Evolutionary conservation across 805 yeast genomes (phyloP).

Genomic region (Groenewaldozyma salmanticensis): DNA sequence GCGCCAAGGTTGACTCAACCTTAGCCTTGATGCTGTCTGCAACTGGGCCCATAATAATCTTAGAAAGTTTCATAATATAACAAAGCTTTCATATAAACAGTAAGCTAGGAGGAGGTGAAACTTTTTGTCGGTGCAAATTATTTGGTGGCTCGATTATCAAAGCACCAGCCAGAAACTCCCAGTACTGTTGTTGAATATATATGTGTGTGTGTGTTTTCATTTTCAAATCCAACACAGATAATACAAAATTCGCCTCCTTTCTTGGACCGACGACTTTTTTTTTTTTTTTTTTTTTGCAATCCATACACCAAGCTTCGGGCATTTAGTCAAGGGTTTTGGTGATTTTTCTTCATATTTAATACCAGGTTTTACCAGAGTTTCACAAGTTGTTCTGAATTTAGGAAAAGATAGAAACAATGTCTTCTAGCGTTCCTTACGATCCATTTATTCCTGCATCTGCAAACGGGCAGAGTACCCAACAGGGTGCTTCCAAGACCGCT

Average conservation of each 20-base stretch:
- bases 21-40: constrained; percentile 35
- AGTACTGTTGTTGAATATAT: no score
- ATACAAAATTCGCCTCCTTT: no score
- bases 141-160: background rate
- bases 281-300: no score
- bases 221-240: no score
- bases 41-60: constrained; percentile 10
- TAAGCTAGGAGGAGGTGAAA: background rate
- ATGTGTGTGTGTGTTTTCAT: no score
- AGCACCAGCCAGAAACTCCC: background rate
- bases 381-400: no score
- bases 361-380: no score
- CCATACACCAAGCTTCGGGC: no score
- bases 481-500: constrained; percentile 54
- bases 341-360: no score
- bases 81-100: background rate
- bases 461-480: constrained; percentile 20
- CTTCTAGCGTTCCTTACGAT: constrained; percentile 75
- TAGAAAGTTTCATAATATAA: background rate
- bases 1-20: constrained; percentile 30
- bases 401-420: no score
- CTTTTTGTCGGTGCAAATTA: background rate
- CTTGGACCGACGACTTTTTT: no score
- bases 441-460: constrained; percentile 64
- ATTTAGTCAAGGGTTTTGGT: no score